Conservation (phyloP, 768 basidiomycete species). For the Lactarius sp. region DNA sequence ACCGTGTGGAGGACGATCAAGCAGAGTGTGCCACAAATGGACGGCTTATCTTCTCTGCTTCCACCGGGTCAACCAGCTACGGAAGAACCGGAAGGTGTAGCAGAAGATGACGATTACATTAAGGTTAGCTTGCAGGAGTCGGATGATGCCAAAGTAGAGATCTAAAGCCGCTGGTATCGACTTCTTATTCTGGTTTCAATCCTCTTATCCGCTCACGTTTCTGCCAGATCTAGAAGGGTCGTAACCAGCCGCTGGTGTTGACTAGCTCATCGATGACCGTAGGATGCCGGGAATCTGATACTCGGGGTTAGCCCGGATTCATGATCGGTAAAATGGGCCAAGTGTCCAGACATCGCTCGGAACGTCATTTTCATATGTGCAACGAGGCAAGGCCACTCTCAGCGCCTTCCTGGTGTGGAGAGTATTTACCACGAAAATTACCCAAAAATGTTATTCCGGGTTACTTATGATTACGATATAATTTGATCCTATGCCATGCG, state of each 20-base stretch:
- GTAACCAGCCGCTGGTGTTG: neutral
- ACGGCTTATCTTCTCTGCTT: conserved; percentile 5
- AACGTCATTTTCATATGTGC: neutral
- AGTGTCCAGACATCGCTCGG: neutral
- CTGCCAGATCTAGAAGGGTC: neutral
- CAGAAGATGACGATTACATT: conserved; percentile 10
- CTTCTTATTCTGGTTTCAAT: neutral
- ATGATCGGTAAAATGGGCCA: too few relatives aligned
- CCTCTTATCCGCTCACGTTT: neutral
- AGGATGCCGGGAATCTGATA: neutral
- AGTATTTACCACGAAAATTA: neutral
- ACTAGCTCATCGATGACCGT: neutral
- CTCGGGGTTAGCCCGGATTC: neutral
- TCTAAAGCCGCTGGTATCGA: conserved; percentile 29
- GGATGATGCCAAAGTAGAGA: conserved; percentile 42
- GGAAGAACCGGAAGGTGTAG: neutral
- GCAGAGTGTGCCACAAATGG: conserved; percentile 34
- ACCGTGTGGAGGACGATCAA: conserved; percentile 48
- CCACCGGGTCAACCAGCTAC: neutral
- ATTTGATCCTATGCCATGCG: conserved; percentile 1
- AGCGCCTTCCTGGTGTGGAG: neutral
- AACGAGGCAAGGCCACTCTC: conserved; percentile 2
- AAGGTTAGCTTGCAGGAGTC: conserved; percentile 27
- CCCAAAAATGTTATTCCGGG: neutral
- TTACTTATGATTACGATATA: conserved; percentile 8